Evolutionary conservation across 1,139 yeast species (phyloP), one percentile per base, ranked within the genome.

Genomic region (Magnusiomyces suaveolens): DNA sequence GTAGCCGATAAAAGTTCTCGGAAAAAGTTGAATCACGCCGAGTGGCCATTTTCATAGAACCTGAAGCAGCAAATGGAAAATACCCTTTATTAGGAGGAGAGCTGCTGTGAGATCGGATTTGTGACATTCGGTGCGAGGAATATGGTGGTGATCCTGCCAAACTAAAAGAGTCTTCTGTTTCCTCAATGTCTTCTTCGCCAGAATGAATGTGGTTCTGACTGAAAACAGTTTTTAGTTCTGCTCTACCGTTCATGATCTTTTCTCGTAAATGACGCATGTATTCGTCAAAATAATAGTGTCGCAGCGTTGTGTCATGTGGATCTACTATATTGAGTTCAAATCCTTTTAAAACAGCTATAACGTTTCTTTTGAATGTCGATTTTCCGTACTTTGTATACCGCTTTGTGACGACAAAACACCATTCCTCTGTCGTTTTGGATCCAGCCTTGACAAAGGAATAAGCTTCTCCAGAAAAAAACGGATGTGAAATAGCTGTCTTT

Each of bases 401-500:
- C 12, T 25, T 24, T 10, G 32, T 43, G 3, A 43, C 47, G n/a
- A 46, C 38, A 32, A 46, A 46, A 29, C 49, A 46, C 49, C 49
- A 46, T 18, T 46, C 49, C 20, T 46, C 49, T 18, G 26, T 20
- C 14, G 10, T 8, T 18, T 26, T 32, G 25, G 38, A 24, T 3
- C 21, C 20, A 10, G 49, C 39, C 12, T 46, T 16, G 24, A 39
- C 49, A 29, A 46, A 8, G 24, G 39, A 46, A 46, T 46, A 29
- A 3, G 26, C 49, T 24, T 46, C 41, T 4, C 49, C 49, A n/a
- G 49, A 46, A 24, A 46, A 46, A 46, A 46, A 46, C 2, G 49
- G 49, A 32, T 20, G 38, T 10, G 24, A 21, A 21, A 32, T 24
- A 8, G 41, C 2, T 3, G 47, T 14, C 20, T 24, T 44, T 16